Base-by-base conservation (phyloP, 2,329 filamentous ascomycete species). In the Lecanosticta acicola region DNA sequence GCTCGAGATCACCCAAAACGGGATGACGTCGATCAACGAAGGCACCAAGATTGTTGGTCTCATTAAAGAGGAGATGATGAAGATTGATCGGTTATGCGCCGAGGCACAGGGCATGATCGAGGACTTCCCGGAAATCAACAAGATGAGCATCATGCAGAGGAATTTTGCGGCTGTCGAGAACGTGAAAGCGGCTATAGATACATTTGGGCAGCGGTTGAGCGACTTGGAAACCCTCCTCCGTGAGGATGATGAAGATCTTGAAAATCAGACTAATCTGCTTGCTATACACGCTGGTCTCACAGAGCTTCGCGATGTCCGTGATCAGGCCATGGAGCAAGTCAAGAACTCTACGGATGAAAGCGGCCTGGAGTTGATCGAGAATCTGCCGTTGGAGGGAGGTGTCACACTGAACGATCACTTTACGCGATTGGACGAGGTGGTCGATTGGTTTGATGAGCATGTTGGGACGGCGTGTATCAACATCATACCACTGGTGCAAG, bases 1-100 rank as follows among this genome's bases (percentile, higher is more conserved):
- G 75, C 79, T 98, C 47, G 87, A 95, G 70, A 85, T 90, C 44
- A 96, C 93, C 9, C 91, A 97, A 71, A 80, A 85, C 57, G 93
- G 93, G 66, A 95, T 98, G 83, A 84, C 74, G 55, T 86, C 86
- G 52, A 83, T 98, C 55, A 81, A 80, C 36, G 89, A 96, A 64
- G 90, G 90, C 46, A 90, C 97, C 69, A 86, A 90, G 67, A 87
- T 87, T 50, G 87, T 98, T 29, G 85, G 87, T 64, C 80, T 85
- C 59, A 96, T 96, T 70, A 95, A 94, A 68, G 91, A 97, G 57
- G 93, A 98, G 72, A 93, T 98, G 81, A 89, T 94, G 76, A 94
- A 91, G 71, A 97, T 98, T 61, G 93, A 98, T 73, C 89, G 87
- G 71, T 80, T 98, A 54, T 98, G 93, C 72, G 89, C 90, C 53